Evolutionary conservation across 73 alveolate species (phyloP).

Genomic region (Durusdinium trenchii): DNA sequence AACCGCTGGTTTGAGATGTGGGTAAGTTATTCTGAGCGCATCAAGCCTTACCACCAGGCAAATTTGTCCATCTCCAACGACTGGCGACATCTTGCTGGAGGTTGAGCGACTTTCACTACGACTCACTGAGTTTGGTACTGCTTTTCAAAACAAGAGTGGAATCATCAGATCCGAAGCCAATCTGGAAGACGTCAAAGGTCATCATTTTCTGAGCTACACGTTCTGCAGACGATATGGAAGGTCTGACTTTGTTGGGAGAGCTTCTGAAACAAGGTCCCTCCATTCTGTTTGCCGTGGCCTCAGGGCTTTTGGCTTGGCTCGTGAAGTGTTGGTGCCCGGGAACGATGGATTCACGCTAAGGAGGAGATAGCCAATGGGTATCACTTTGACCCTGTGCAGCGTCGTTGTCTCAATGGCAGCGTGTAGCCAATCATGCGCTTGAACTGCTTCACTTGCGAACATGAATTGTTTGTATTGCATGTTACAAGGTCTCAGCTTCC

Average conservation of each 20-base stretch:
- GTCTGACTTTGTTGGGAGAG: background rate
- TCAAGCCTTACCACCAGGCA: too few species aligned
- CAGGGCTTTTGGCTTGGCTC: background rate
- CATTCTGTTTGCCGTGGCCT: background rate
- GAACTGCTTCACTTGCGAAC: background rate
- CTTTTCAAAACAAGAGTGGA: background rate
- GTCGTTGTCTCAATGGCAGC: background rate
- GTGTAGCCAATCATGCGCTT: background rate
- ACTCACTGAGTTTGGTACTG: background rate
- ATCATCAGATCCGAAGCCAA: background rate
- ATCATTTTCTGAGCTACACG: background rate
- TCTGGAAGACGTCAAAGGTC: background rate
- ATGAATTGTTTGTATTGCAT: background rate
- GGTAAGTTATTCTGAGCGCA: too few species aligned
- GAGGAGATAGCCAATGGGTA: slow-evolving; percentile 78
- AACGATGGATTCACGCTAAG: background rate
- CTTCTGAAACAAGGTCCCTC: slow-evolving; percentile 20
- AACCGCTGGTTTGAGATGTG: too few species aligned
- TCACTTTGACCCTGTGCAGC: slow-evolving; percentile 83
- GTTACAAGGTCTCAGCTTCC: slow-evolving; percentile 55
- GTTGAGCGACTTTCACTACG: background rate
- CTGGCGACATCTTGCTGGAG: slow-evolving; percentile 40
- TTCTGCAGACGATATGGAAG: background rate
- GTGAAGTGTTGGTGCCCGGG: background rate
- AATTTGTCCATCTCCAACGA: slow-evolving; percentile 14